Percentiles rank a stretch among this genome's conserved stretches.
phyloP scores from a whole-genome alignment of 2,329 filamentous ascomycete genomes.

The Penicillium italicum region DNA sequence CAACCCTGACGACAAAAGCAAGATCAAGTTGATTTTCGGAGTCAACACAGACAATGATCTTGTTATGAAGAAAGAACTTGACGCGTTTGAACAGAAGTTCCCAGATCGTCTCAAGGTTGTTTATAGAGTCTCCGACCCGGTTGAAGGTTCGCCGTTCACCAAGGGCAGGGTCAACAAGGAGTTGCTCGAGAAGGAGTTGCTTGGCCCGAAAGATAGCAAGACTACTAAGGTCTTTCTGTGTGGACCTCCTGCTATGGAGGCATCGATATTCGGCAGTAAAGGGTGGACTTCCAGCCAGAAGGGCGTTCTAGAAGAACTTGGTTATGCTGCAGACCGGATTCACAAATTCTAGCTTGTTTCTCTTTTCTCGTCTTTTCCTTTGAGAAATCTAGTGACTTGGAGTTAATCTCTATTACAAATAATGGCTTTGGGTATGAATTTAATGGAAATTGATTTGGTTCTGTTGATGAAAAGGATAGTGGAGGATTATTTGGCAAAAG shows the following conservation, averaged over 20 bases:
- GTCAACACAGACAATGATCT: background rate
- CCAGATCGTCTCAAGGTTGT: background rate
- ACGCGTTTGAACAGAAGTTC: background rate
- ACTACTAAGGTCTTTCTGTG: background rate
- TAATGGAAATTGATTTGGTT: too few relatives aligned
- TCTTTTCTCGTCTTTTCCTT: background rate
- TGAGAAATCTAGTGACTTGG: background rate
- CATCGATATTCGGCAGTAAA: background rate
- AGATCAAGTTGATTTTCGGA: background rate
- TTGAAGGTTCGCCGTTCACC: background rate
- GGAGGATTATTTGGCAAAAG: background rate
- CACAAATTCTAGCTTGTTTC: background rate
- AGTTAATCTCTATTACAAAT: too few relatives aligned
- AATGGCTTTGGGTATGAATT: too few relatives aligned
- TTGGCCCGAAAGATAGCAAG: background rate
- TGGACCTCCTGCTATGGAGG: background rate
- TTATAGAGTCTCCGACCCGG: background rate
- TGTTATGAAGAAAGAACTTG: background rate
- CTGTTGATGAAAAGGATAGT: background rate
- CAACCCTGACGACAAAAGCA: background rate
- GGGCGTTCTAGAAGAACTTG: background rate
- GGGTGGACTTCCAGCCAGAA: background rate
- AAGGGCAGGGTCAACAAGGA: background rate
- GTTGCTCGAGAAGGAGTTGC: background rate
- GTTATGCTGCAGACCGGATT: background rate